phyloP scores from a whole-genome alignment of 176 grass and related monocot species.

The Areca catechu region DNA sequence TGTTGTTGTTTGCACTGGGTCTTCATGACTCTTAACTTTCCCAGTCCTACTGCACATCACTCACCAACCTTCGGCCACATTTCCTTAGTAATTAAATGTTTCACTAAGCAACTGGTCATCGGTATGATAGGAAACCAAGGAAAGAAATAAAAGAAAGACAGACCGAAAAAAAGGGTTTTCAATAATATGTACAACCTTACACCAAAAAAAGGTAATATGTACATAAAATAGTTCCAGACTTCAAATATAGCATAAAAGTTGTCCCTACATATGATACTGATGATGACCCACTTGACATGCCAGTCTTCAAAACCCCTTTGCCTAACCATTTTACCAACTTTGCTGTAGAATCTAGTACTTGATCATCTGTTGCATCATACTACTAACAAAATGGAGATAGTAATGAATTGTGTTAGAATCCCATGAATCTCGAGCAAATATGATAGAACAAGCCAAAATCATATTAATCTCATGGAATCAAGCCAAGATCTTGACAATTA shows the following conservation, averaged over 20 bases:
- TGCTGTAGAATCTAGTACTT: too few relatives aligned
- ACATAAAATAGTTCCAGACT: background rate
- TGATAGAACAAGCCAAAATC: too few relatives aligned
- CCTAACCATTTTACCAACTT: conserved; percentile 55
- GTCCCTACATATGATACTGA: too few relatives aligned
- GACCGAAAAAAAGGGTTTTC: background rate
- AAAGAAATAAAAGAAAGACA: conserved; percentile 34
- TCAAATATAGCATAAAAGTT: background rate
- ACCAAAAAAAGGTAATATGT: background rate
- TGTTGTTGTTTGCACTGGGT: too few relatives aligned
- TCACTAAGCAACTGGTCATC: conserved; percentile 38
- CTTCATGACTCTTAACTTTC: too few relatives aligned
- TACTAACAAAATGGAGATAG: too few relatives aligned
- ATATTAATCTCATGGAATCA: too few relatives aligned
- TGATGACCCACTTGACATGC: conserved; percentile 3
- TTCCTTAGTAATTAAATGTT: conserved; percentile 39
- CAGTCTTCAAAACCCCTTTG: conserved; percentile 26
- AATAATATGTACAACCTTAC: background rate
- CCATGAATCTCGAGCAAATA: too few relatives aligned
- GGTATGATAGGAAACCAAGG: conserved; percentile 45
- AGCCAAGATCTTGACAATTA: too few relatives aligned
- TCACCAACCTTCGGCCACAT: conserved; percentile 52
- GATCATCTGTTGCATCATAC: too few relatives aligned
- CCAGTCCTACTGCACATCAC: too few relatives aligned
- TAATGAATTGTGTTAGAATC: too few relatives aligned